Evolutionary conservation across 306 rosid species (phyloP), one percentile per base, ranked within the genome.

Genomic region (Gleditsia sinensis): DNA sequence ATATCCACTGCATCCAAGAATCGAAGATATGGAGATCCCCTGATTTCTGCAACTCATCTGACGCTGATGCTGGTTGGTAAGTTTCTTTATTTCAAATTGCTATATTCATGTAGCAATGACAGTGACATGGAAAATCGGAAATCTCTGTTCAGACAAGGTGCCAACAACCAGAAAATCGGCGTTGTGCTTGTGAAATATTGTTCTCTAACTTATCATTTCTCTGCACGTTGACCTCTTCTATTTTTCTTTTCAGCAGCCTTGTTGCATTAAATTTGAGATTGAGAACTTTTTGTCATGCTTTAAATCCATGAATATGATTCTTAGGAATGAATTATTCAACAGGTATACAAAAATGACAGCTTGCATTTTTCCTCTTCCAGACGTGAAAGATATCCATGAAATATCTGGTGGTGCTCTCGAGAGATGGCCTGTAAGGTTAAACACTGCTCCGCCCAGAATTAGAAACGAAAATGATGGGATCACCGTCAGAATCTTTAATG

Each of bases 261-360:
- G 3, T 30, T 16, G 42, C 65, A 57, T 28, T 28, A 28, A 58
- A 60, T 32, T 60, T 60, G 45, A 3, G 43, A 60, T 61, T 20
- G 13, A 51, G 17, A 17, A 58, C 53, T 23, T 65, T 67, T 56
- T 48, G 60, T 23, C 51, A 53, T 14, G 51, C 54, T 78, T 40
- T 37, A 25, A 51, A 69, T 42, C 30, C n/a, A 39, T 69, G 27
- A 45, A 46, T 72, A 39, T 69, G 27, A 45, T 54, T 72, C 33
- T 42, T 42, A 46, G 13, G 25, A 7, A 74, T 67, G 56, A 25
- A 69, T 63, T 40, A 49, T 68, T 75, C 43, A 75, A 83, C 90
- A 86, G 90, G 90, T 83, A 86, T 66, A 75, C 86, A 60, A 63
- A 83, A 81, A 86, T 86, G 90, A 84, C 58, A 7, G 63, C 88